phyloP scores from a whole-genome alignment of 2,329 filamentous ascomycete species.

The Aschersonia sp. region DNA sequence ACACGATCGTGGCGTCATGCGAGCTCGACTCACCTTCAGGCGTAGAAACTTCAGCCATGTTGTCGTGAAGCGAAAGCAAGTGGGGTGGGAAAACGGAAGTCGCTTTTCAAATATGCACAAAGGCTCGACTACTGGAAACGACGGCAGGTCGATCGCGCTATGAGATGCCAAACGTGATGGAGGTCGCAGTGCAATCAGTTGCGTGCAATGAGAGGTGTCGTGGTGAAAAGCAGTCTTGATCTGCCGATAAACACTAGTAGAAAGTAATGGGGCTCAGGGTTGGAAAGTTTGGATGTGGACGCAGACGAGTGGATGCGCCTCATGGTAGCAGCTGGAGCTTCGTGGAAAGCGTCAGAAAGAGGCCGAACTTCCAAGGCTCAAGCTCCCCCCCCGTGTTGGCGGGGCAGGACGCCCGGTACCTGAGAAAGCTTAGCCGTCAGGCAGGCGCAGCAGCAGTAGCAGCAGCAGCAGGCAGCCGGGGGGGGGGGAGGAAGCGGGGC shows the following conservation, averaged over 20 bases:
- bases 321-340: not conserved
- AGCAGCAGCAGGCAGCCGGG: too few relatives aligned
- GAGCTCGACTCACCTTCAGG: conserved; percentile 21
- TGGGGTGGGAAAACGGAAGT: not conserved
- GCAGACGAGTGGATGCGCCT: conserved; percentile 1
- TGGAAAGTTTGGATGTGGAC: not conserved
- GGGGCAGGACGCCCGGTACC: too few relatives aligned
- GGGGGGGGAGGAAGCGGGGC: too few relatives aligned
- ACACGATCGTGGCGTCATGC: not conserved
- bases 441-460: too few relatives aligned
- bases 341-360: conserved; percentile 6
- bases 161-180: not conserved
- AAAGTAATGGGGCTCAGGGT: not conserved
- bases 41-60: conserved; percentile 16
- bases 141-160: not conserved
- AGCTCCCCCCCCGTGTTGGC: not conserved
- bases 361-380: conserved; percentile 2
- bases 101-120: too few relatives aligned
- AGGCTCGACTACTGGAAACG: not conserved
- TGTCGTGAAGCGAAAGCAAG: conserved; percentile 1
- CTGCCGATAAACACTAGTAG: not conserved
- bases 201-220: not conserved
- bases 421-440: too few relatives aligned
- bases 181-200: not conserved
- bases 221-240: not conserved